Evolutionary conservation across 352 stramenopile genomes (phyloP), one percentile per base, ranked within the genome.

Genomic region (Pythium pyrilobum): DNA sequence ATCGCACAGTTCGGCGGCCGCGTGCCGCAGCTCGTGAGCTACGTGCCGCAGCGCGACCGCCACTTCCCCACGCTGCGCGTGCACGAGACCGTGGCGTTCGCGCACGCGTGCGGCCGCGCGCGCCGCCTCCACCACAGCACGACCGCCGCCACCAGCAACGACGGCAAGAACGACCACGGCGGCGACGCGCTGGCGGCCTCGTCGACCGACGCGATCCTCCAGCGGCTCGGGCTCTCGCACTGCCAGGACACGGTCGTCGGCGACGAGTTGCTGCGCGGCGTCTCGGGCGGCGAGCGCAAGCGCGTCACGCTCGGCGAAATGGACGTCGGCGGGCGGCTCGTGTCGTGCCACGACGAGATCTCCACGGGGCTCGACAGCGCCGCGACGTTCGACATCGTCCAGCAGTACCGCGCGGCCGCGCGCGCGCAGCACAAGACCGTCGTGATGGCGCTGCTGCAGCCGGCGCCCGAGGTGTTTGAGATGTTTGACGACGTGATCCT

Each of bases 401-500:
- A 15, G 31, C 39, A 49, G 50, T 50, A 43, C 40, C 38, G 39
- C 13, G n/a, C 23, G 8, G n/a, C 33, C 21, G 39, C 28, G 20
- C 20, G 59, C 54, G 34, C 40, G 6, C 56, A 87, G 15, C 48
- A 67, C 44, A 68, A 72, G 37, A 86, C 75, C 2, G 51, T 75
- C n/a, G 66, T 94, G 36, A 80, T 97, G 18, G 85, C 85, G 11
- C 68, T 98, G 9, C 64, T 97, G 16, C 76, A 98, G 67, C 92
- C 95, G 24, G 81, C 91, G 13, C 95, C 95, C 10, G 92, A 57
- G 97, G 71, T 96, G 5, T 89, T 96, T 29, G 80, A 70, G 23
- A 67, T 98, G 12, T 98, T 98, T 62, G 95, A 98, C 68, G 81
- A 97, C 49, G 60, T 98, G 12, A 78, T 97, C 25, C 41, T 98